Evolutionary conservation across 116 monocot genomes (phyloP), one percentile per base, ranked within the genome.

Genomic region (Cymodocea nodosa): DNA sequence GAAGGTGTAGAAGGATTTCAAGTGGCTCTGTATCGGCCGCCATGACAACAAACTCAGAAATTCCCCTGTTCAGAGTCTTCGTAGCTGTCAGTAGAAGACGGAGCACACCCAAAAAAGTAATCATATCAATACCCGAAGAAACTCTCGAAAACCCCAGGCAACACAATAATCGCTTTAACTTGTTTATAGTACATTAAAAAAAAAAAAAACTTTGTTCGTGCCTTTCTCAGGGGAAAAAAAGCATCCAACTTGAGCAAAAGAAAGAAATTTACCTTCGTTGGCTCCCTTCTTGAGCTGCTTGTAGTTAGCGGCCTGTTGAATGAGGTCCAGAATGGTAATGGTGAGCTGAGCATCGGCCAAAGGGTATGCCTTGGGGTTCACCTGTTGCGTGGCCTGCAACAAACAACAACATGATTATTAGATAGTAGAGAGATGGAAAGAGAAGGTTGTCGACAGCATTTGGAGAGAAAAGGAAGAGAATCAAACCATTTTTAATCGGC

Each of bases 221-320:
- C 13, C 44, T 5, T 14, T 36, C 6, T 19, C 44, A 19, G 6
- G 63, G 37, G 71, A 7, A 40, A 61, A n/a, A 30, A 15, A 13
- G 13, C 15, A 50, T 54, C 69, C 17, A 59, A 6, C 35, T 2
- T 64, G 13, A 15, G 15, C 22, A 25, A 51, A 55, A 44, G 0
- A 34, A 34, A 19, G 14, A 56, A 44, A 8, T 16, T 4, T 15
- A 93, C 93, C 93, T 84, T 93, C 93, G 23, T 93, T 93, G 15
- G 89, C 93, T 0, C 93, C 93, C 79, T 89, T 93, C 83, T 93
- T 93, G 73, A 93, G 85, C 73, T 93, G 93, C 78, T 93, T 93
- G 71, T 83, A 93, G 70, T 93, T 89, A 23, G 89, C 79, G 0
- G 93, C 93, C 61, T 88, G 88, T 51, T 93, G 93, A 67, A 93